These are phyloP conservation scores for Aphanomyces stellatus DNA, from an alignment of 352 stramenopile genomes.

Conservation along the genomic window DNA sequence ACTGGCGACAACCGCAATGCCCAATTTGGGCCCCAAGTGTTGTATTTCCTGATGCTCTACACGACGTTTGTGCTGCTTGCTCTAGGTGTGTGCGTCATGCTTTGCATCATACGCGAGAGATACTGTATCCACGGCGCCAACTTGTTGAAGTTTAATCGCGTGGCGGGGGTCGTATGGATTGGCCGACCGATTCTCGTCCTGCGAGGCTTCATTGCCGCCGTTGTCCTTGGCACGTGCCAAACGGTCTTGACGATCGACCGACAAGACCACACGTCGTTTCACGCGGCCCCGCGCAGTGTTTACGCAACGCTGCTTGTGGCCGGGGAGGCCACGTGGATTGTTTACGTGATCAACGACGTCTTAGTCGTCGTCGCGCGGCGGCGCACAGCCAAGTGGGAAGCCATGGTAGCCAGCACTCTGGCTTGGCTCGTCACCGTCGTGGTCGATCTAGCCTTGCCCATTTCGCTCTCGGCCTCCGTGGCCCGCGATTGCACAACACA, in stretches of 20 bases:
- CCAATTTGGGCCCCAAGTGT: background rate
- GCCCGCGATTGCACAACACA: background rate
- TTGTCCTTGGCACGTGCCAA: background rate
- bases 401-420: background rate
- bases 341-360: background rate
- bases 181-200: background rate
- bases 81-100: background rate
- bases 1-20: background rate
- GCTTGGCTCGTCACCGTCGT: background rate
- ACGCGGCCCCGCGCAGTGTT: background rate
- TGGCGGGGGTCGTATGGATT: background rate
- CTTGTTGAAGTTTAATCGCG: background rate
- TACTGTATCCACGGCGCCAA: background rate
- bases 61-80: background rate
- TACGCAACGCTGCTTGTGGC: background rate
- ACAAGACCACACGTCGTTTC: background rate
- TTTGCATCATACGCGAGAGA: background rate
- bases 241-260: background rate
- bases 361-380: background rate
- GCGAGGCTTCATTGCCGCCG: background rate
- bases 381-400: no score
- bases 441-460: background rate
- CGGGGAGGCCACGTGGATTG: background rate
- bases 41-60: conserved; percentile 1
- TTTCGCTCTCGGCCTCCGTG: background rate